Base-by-base conservation (phyloP, 1,284 basidiomycete genomes). In the Microbotryum lychnidis-dioicae region DNA sequence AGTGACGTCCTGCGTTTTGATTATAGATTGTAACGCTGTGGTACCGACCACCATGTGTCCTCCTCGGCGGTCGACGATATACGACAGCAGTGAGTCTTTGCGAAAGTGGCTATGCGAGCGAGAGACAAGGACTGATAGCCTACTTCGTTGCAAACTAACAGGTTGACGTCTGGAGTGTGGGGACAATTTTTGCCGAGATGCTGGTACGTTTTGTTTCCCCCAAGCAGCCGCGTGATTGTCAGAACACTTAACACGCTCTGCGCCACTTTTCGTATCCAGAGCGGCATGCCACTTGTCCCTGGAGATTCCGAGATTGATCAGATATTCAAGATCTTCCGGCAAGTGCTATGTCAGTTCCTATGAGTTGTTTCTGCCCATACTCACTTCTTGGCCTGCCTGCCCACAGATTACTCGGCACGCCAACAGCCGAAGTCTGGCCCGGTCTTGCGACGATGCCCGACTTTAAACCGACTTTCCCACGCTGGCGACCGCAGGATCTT, bases 261-360 rank as follows among this genome's bases (percentile, higher is more conserved):
- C 20, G 21, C 18, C 49, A 50, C 8, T 21, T 50, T 42, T 25
- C 44, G 3, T 45, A 10, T 20, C 16, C 20, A 21, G 33, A 52
- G 50, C 12, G 67, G 67, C 5, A 21, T 68, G 67, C 92, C 94
- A 1, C 81, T 97, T 31, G 96, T 97, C 81, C 92, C 94, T 16
- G 94, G 96, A 10, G 94, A 98, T 78, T 97, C 92, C 31, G 94
- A 98, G 77, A 98, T 98, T 72, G 94, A 98, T 78, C 93, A 98
- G 79, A 98, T 98, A 71, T 98, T 97, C 83, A 90, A 92, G 77
- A 98, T 97, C 73, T 98, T 98, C 82, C 84, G 89, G 90, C 89
- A 65, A 60, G 81, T 27, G 23, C 4, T n/a, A 16, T 20, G 20
- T 23, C 31, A 29, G 14, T 47, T 25, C 47, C 44, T 20, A 42